These are phyloP conservation scores for Fusarium ambrosium DNA, from an alignment of 2,329 filamentous ascomycete genomes.

Conservation along the genomic window DNA sequence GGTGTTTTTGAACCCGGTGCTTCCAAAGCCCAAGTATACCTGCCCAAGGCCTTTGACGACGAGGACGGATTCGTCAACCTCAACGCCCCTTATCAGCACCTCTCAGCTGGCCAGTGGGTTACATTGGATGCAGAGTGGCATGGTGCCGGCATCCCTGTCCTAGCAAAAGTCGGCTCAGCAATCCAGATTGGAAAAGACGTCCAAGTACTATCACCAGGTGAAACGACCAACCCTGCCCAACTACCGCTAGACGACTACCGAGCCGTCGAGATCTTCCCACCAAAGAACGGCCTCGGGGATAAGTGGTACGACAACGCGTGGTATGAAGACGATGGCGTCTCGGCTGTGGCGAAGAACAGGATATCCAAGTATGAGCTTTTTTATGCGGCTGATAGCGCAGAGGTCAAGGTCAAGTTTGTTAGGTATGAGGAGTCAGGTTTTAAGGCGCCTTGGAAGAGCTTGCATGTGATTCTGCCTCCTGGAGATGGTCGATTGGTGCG, in stretches of 20 bases:
- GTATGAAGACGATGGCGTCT: conserved; percentile 58
- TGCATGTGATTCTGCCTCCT: conserved; percentile 50
- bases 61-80: conserved; percentile 74
- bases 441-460: conserved; percentile 50
- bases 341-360: conserved; percentile 47
- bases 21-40: conserved; percentile 69
- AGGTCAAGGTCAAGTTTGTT: conserved; percentile 47
- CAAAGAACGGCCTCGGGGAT: conserved; percentile 32
- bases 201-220: conserved; percentile 53
- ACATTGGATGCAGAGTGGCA: conserved; percentile 59
- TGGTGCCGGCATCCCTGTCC: conserved; percentile 56
- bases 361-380: conserved; percentile 51
- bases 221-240: conserved; percentile 54
- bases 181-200: conserved; percentile 56
- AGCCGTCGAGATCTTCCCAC: conserved; percentile 60
- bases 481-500: conserved; percentile 44
- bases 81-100: conserved; percentile 71
- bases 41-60: conserved; percentile 67
- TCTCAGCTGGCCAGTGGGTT: conserved; percentile 60
- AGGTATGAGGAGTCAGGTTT: conserved; percentile 52
- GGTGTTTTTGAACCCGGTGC: conserved; percentile 75
- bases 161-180: conserved; percentile 56
- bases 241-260: conserved; percentile 59
- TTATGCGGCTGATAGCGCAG: conserved; percentile 38
- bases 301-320: conserved; percentile 50